A percentile compares a stretch with the other conserved stretches of the same genome.
phyloP scores from a whole-genome alignment of 495 filamentous ascomycete species.

The Glonium stellatum region DNA sequence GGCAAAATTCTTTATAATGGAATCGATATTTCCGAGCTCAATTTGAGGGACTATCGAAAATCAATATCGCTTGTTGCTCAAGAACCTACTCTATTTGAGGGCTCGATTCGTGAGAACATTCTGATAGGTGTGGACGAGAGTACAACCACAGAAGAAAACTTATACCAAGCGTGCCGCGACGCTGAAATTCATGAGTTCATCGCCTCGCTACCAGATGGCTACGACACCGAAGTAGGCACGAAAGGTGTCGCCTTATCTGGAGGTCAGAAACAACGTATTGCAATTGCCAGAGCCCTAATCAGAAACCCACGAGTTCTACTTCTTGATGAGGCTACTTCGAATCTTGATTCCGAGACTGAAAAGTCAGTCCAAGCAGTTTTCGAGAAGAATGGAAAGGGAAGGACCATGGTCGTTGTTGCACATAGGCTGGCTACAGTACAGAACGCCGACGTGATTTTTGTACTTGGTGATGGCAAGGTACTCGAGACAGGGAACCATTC shows the following conservation, averaged over 20 bases:
- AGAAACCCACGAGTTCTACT: constrained; percentile 26
- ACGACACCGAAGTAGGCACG: constrained; percentile 24
- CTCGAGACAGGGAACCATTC: too few relatives aligned
- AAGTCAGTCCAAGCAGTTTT: constrained; percentile 22
- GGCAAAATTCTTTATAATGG: constrained; percentile 21
- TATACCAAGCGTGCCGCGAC: constrained; percentile 38
- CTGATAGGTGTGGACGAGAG: constrained; percentile 53
- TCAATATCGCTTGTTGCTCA: constrained; percentile 74
- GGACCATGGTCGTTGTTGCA: too few relatives aligned
- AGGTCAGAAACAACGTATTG: constrained; percentile 28
- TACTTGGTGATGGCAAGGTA: too few relatives aligned
- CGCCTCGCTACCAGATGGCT: constrained; percentile 45
- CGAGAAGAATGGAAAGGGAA: too few relatives aligned
- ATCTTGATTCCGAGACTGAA: constrained; percentile 24
- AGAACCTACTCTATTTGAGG: constrained; percentile 79
- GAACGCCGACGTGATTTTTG: too few relatives aligned
- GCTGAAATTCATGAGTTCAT: constrained; percentile 56
- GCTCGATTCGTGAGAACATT: constrained; percentile 75
- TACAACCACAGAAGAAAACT: not conserved
- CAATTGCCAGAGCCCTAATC: constrained; percentile 26
- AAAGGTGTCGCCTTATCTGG: constrained; percentile 25
- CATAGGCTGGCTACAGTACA: too few relatives aligned
- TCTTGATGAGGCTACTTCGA: constrained; percentile 28
- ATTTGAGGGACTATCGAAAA: constrained; percentile 59
- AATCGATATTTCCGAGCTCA: constrained; percentile 28